These are phyloP conservation scores for Ophiocordyceps sinensis DNA, from an alignment of 2,329 filamentous ascomycete genomes.

Conservation along the genomic window DNA sequence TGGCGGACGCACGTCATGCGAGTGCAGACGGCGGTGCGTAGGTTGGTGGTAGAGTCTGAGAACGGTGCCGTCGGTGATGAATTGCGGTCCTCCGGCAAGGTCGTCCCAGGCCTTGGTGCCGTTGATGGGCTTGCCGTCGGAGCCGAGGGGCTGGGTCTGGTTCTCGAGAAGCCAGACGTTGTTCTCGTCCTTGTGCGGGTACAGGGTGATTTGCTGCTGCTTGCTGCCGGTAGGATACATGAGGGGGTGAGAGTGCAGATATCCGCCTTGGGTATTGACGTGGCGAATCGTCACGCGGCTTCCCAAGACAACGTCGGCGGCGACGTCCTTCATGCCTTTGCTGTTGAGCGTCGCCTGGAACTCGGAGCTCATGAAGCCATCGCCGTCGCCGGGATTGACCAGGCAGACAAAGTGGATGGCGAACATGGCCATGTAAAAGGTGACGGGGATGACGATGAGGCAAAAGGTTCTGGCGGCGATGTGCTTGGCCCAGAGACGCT, in stretches of 20 bases:
- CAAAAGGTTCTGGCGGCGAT: slow-evolving; percentile 84
- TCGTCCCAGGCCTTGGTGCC: slow-evolving; percentile 77
- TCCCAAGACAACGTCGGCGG: slow-evolving; percentile 81
- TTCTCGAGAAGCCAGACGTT: slow-evolving; percentile 93
- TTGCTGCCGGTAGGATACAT: slow-evolving; percentile 98
- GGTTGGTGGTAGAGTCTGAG: slow-evolving; percentile 71
- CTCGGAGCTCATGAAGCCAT: slow-evolving; percentile 99
- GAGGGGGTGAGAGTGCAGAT: slow-evolving; percentile 88
- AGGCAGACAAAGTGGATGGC: slow-evolving; percentile 91
- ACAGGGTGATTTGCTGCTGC: slow-evolving; percentile 96
- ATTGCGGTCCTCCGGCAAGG: slow-evolving; percentile 41
- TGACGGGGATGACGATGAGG: slow-evolving; percentile 73
- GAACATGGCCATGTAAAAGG: slow-evolving; percentile 95
- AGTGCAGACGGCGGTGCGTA: slow-evolving; percentile 84
- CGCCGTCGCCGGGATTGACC: slow-evolving; percentile 87
- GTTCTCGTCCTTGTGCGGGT: slow-evolving; percentile 98
- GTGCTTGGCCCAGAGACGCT: slow-evolving; percentile 83
- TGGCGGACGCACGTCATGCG: slow-evolving; percentile 81
- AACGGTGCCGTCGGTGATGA: slow-evolving; percentile 66
- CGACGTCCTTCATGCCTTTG: slow-evolving; percentile 90
- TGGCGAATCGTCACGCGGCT: slow-evolving; percentile 79
- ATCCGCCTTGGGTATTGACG: slow-evolving; percentile 94
- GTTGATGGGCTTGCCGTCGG: slow-evolving; percentile 61
- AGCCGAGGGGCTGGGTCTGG: slow-evolving; percentile 75
- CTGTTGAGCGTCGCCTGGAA: slow-evolving; percentile 96